phyloP scores from a whole-genome alignment of 495 filamentous ascomycete genomes.

The Podospora comata region DNA sequence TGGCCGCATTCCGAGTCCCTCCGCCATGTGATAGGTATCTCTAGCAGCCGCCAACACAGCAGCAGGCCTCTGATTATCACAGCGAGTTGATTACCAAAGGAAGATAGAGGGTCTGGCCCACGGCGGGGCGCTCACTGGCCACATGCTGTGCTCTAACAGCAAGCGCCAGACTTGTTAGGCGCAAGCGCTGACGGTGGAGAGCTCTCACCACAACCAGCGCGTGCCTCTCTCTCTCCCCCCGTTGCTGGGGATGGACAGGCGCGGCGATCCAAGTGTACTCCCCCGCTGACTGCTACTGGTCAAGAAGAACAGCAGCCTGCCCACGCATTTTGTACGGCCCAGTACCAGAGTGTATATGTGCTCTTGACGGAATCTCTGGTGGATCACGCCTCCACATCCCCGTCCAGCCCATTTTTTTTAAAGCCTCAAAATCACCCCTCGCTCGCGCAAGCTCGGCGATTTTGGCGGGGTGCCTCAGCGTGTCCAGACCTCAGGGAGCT shows the following conservation, averaged over 20 bases:
- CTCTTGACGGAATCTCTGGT: conserved; percentile 8
- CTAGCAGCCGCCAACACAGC: conserved; percentile 14
- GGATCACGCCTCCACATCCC: conserved; percentile 18
- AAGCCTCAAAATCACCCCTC: conserved; percentile 14
- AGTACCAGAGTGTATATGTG: conserved; percentile 15
- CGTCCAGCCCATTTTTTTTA: conserved; percentile 17
- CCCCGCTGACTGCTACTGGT: neutral
- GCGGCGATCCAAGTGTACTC: neutral
- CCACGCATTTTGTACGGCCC: conserved; percentile 10
- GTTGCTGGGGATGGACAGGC: neutral
- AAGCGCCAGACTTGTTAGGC: neutral
- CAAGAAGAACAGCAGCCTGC: neutral
- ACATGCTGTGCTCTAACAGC: neutral
- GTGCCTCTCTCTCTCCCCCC: neutral
- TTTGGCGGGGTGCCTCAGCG: conserved; percentile 14
- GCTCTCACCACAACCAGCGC: neutral
- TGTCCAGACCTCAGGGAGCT: conserved; percentile 12
- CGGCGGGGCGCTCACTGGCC: neutral
- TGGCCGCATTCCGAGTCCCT: conserved; percentile 15
- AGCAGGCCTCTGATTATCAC: neutral
- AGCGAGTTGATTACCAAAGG: conserved; percentile 10
- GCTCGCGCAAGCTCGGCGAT: conserved; percentile 10
- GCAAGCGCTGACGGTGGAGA: neutral
- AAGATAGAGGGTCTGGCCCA: conserved; percentile 13
- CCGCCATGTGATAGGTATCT: conserved; percentile 24